Conservation (phyloP, 1,139 yeast genomes). For the Protomyces pachydermus region DNA sequence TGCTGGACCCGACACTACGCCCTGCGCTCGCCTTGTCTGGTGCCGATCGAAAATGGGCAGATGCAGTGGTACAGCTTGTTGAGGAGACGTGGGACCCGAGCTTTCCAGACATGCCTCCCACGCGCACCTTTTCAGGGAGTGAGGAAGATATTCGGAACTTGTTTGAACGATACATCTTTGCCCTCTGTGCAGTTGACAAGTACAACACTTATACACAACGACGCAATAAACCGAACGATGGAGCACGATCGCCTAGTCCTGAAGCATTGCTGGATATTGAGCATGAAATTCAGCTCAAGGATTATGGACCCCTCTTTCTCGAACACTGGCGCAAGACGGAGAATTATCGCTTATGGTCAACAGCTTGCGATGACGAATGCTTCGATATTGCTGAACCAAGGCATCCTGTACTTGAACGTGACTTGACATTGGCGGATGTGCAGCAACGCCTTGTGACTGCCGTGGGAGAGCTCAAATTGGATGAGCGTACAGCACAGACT, state of each 20-base stretch:
- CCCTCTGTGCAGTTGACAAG: slow-evolving; percentile 67
- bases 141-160: slow-evolving; percentile 84
- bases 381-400: slow-evolving; percentile 82
- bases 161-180: slow-evolving; percentile 82
- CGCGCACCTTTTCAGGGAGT: slow-evolving; percentile 56
- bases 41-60: slow-evolving; percentile 72
- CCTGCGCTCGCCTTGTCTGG: slow-evolving; percentile 49
- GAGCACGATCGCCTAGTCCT: slow-evolving; percentile 1
- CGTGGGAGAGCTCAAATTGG: slow-evolving; percentile 18
- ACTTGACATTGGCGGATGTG: slow-evolving; percentile 24
- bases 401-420: slow-evolving; percentile 45
- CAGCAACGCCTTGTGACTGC: slow-evolving; percentile 15
- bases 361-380: slow-evolving; percentile 75
- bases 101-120: slow-evolving; percentile 44
- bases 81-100: slow-evolving; percentile 44
- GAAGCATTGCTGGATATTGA: slow-evolving; percentile 27
- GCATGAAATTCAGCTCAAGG: slow-evolving; percentile 44
- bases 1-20: slow-evolving; percentile 45
- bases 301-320: slow-evolving; percentile 50
- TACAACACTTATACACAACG: slow-evolving; percentile 49
- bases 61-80: slow-evolving; percentile 37
- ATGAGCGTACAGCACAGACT: slow-evolving; percentile 25
- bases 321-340: slow-evolving; percentile 61
- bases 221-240: slow-evolving; percentile 25
- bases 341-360: slow-evolving; percentile 66